Conservation (phyloP, 305 asterid species). For the Fraxinus albicans region DNA sequence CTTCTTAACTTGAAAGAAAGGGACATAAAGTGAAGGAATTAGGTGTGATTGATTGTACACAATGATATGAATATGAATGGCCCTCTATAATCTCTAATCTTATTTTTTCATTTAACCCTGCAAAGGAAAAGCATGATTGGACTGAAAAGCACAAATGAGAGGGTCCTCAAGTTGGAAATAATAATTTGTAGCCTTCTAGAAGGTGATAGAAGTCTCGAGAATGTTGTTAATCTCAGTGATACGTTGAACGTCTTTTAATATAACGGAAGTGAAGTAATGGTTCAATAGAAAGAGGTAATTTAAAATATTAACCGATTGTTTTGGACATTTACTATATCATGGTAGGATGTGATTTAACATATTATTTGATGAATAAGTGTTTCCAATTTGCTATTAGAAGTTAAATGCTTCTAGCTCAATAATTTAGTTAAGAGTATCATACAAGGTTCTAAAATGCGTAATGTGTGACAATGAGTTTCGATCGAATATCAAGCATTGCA, state of each 20-base stretch:
- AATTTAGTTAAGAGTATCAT: too few species aligned
- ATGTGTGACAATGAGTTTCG: too few species aligned
- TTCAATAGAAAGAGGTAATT: not conserved
- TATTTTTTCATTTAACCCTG: not conserved
- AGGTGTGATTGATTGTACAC: constrained; percentile 20
- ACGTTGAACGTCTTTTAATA: too few species aligned
- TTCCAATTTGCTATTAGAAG: not conserved
- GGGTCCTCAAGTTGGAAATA: not conserved
- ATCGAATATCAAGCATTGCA: too few species aligned
- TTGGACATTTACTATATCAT: not conserved
- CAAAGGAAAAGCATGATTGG: not conserved
- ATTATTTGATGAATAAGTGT: not conserved
- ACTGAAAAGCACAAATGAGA: not conserved
- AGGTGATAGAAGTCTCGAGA: not conserved
- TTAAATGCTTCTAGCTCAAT: not conserved
- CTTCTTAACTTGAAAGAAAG: constrained; percentile 54
- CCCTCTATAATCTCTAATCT: not conserved
- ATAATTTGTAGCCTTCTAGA: not conserved
- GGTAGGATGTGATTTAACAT: not conserved
- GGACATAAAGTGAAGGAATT: constrained; percentile 49
- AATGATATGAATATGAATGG: not conserved
- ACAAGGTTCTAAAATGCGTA: too few species aligned
- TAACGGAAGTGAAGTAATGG: not conserved
- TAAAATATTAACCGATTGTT: too few species aligned
- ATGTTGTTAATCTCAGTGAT: too few species aligned